Base-by-base conservation (phyloP, 2,329 filamentous ascomycete genomes). In the Alternaria longipes region DNA sequence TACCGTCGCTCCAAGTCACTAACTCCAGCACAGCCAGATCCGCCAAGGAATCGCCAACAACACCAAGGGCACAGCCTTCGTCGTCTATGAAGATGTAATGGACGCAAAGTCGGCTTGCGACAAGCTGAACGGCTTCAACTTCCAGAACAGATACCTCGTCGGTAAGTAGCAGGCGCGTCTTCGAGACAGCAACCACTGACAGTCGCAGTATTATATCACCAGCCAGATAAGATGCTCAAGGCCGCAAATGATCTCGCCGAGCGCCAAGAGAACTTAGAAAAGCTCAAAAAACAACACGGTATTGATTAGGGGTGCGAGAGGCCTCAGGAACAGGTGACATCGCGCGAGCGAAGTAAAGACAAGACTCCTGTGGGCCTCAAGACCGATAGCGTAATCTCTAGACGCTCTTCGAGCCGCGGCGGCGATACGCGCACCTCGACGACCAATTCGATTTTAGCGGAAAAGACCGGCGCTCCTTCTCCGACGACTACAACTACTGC, bases 121-220 rank as follows among this genome's bases (percentile, higher is more conserved):
- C 86, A 97, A 98, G 85, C 87, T 99, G 81, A 99, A 99, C 86
- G 95, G 95, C 80, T 99, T 97, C 89, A 99, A 99, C 85, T 99
- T 99, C 82, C 95, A 99, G 85, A 97, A 94, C 84, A 91, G 95
- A 80, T 99, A 99, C 83, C 92, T 99, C 74, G 95, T 99, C 77
- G 93, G 93, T 96, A 88, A 64, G 92, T 50, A 42, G 36, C 52
- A 34, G 9, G 50, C 32, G 50, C 20, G 8, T 24, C 24, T 16
- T 2, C 34, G 5, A 16, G 8, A 24, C 32, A 11, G 68, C 72
- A 54, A 63, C 55, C 18, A 47, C 12, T 38, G 18, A 61, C 30
- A 49, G 36, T 5, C 16, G 28, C 72, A 87, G 90, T 92, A 62
- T 82, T 92, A 78, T 92, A 92, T 76, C 90, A 92, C 78, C 90